These are phyloP conservation scores for rapeseed (Brassica napus) DNA, from an alignment of 345 rosid species.

Conservation along the genomic window Da-Ae NC_063446.1:7533501-7534000, in stretches of 20 bases:
- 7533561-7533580: background rate
- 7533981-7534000: background rate
- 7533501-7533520: background rate
- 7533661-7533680: slow-evolving; percentile 52
- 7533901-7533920: slow-evolving; percentile 34
- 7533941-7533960: slow-evolving; percentile 20
- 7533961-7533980: background rate
- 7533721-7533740: slow-evolving; percentile 96
- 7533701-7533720: slow-evolving; percentile 99
- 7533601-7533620: slow-evolving; percentile 62
- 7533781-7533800: background rate
- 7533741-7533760: slow-evolving; percentile 82
- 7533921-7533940: slow-evolving; percentile 17
- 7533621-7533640: slow-evolving; percentile 91
- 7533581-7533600: background rate
- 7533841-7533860: slow-evolving; percentile 99
- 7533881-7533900: slow-evolving; percentile 46
- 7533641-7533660: slow-evolving; percentile 64
- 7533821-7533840: slow-evolving; percentile 79
- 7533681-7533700: slow-evolving; percentile 91
- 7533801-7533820: background rate
- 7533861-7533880: slow-evolving; percentile 99
- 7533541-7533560: background rate
- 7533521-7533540: background rate
- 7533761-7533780: slow-evolving; percentile 1